Conservation (phyloP, 768 basidiomycete genomes). For the Chalciporus pseudorubinellus region DNA sequence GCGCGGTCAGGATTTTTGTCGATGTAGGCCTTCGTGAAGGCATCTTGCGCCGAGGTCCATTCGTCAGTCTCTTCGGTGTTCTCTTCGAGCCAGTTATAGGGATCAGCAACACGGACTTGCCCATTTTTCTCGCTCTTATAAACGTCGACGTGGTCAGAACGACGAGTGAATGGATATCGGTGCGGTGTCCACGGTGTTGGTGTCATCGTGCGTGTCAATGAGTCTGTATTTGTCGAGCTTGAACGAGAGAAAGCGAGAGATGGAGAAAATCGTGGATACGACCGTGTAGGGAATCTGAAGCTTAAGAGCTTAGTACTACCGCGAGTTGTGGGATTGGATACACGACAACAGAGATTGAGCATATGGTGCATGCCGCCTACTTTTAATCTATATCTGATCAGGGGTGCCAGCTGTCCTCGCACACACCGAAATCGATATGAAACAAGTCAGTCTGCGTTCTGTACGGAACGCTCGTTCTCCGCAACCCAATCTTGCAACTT, state of each 20-base stretch:
- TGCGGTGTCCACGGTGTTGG: conserved; percentile 53
- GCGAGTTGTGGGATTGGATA: conserved; percentile 19
- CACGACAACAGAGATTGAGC: conserved; percentile 11
- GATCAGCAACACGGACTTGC: conserved; percentile 61
- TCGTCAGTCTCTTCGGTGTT: conserved; percentile 59
- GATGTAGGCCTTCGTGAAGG: conserved; percentile 56
- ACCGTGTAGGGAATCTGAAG: conserved; percentile 12
- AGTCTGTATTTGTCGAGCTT: background rate
- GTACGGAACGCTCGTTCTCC: background rate
- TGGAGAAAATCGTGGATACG: conserved; percentile 5
- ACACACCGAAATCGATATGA: conserved; percentile 15
- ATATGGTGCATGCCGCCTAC: conserved; percentile 11
- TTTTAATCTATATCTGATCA: conserved; percentile 27
- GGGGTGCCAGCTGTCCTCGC: conserved; percentile 33
- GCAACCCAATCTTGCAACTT: background rate
- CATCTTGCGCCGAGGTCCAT: conserved; percentile 63
- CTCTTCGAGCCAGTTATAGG: conserved; percentile 74
- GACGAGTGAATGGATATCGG: conserved; percentile 61
- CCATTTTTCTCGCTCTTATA: conserved; percentile 68
- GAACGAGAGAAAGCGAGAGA: conserved; percentile 3
- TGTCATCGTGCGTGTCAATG: conserved; percentile 30
- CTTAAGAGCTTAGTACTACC: conserved; percentile 22
- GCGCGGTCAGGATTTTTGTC: conserved; percentile 60
- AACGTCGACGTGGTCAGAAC: conserved; percentile 63
- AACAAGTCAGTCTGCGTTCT: conserved; percentile 1